A percentile compares a stretch with the other conserved stretches of the same genome.
These are phyloP conservation scores for Coemansia sp. DNA, from an alignment of 192 early-diverging fungal species.

Conservation along the genomic window DNA sequence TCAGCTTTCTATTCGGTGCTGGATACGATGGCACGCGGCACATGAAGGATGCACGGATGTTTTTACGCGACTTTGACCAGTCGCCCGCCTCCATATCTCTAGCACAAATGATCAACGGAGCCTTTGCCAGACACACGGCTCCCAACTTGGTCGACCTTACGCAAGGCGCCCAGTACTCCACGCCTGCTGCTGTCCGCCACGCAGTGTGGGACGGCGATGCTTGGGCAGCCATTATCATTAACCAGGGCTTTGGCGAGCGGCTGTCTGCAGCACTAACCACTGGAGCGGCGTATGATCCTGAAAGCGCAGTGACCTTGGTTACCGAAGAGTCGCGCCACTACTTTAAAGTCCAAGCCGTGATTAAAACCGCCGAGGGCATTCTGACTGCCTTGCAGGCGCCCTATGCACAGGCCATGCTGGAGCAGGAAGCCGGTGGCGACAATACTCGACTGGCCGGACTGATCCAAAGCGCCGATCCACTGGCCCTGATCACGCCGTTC, in stretches of 20 bases:
- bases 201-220: slow-evolving; percentile 44
- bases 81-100: slow-evolving; percentile 12
- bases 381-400: slow-evolving; percentile 21
- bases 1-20: slow-evolving; percentile 43
- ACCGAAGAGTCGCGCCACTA: slow-evolving; percentile 49
- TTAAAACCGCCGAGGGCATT: slow-evolving; percentile 9
- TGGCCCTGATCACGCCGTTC: slow-evolving; percentile 38
- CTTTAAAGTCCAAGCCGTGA: slow-evolving; percentile 26
- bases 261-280: slow-evolving; percentile 20
- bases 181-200: slow-evolving; percentile 11
- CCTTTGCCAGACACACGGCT: slow-evolving; percentile 14
- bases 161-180: not conserved
- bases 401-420: slow-evolving; percentile 31
- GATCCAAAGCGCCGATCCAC: slow-evolving; percentile 27
- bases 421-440: slow-evolving; percentile 2
- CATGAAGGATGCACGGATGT: slow-evolving; percentile 33
- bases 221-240: slow-evolving; percentile 39
- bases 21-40: slow-evolving; percentile 48
- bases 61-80: slow-evolving; percentile 40
- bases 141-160: slow-evolving; percentile 19
- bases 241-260: slow-evolving; percentile 42
- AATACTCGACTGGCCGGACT: not conserved
- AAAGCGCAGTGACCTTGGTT: slow-evolving; percentile 22
- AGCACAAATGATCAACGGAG: slow-evolving; percentile 19
- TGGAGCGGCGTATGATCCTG: slow-evolving; percentile 30